Evolutionary conservation across 768 basidiomycete species (phyloP).

Genomic region (Pisolithus albus): DNA sequence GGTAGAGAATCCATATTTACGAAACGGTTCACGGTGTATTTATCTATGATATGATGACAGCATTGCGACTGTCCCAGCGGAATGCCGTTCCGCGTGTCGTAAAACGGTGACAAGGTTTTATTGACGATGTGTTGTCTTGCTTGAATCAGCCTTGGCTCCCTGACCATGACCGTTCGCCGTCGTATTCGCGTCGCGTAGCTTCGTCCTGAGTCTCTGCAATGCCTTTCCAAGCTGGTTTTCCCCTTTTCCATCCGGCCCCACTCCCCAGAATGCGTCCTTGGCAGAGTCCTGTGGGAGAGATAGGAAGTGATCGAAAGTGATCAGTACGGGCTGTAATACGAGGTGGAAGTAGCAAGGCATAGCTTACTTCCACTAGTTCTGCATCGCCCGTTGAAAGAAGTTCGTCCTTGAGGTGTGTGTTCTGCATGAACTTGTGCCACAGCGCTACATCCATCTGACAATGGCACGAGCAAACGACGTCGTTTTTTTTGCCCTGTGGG

Average conservation of each 20-base stretch:
- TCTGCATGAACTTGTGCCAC: slow-evolving; percentile 35
- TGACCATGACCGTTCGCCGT: not conserved
- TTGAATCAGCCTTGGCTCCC: not conserved
- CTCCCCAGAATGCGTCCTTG: slow-evolving; percentile 38
- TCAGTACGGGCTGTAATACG: not conserved
- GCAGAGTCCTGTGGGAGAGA: slow-evolving; percentile 14
- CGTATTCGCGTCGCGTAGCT: slow-evolving; percentile 18
- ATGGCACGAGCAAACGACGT: no score
- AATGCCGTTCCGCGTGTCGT: slow-evolving; percentile 5
- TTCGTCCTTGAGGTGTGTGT: slow-evolving; percentile 27
- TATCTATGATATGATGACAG: slow-evolving; percentile 20
- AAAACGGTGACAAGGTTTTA: slow-evolving; percentile 7
- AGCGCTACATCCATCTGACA: slow-evolving; percentile 35
- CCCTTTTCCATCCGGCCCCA: slow-evolving; percentile 32
- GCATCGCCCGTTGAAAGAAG: slow-evolving; percentile 34
- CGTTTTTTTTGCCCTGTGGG: not conserved
- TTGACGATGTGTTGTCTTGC: slow-evolving; percentile 9
- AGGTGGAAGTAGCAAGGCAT: slow-evolving; percentile 1
- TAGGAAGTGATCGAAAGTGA: not conserved
- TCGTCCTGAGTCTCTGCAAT: slow-evolving; percentile 31
- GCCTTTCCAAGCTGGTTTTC: slow-evolving; percentile 38
- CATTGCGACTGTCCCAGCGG: slow-evolving; percentile 2
- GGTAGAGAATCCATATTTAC: not conserved
- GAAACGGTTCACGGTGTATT: not conserved
- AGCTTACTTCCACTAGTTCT: slow-evolving; percentile 33